Base-by-base conservation (phyloP, 2,329 filamentous ascomycete genomes). In the Pseudopyricularia javanii region DNA sequence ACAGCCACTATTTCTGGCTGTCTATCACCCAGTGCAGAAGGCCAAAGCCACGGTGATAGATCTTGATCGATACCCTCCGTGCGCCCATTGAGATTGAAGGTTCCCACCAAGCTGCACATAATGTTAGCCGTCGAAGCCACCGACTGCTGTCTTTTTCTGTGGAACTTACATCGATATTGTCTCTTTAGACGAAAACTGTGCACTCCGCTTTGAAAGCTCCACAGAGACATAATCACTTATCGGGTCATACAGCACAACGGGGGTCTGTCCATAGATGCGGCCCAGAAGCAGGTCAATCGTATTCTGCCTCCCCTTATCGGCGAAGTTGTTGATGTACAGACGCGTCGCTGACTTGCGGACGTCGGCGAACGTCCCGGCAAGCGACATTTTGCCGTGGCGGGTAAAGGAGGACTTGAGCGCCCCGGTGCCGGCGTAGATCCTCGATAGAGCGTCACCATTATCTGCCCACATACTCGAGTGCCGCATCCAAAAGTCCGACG, bases 381-480 rank as follows among this genome's bases (percentile, higher is more conserved):
- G 68, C 11, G 91, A 95, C 88, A 95, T 96, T 68, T 96, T 97
- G 33, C 93, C 93, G 62, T 87, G 83, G 54, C 93, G 79, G 2
- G 93, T 98, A 61, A 95, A 97, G 0, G 91, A 96, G 2, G 90
- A 91, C 66, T 97, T 98, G 47, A 98, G 73, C 15, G 93, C 93
- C 4, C 93, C 93, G 3, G 93, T 98, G 24, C 93, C 93, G 8
- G 93, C 93, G 64, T 98, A 98, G 26, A 96, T 97, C 62, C 89
- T 88, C 12, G 91, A 96, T 49, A 98, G 69, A 6, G 87, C 86
- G 70, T 98, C 93, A 22, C 93, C 93, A 63, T 96, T 97, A 67
- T 98, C 93, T 33, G 93, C 93, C 93, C 93, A 98, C 1, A 98
- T 75, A 56, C 83, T 93, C 8, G 89, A 91, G 69, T 98, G 93